These are phyloP conservation scores for Stylosanthes scabra DNA, from an alignment of 331 rosid species.

Conservation along the genomic window DNA sequence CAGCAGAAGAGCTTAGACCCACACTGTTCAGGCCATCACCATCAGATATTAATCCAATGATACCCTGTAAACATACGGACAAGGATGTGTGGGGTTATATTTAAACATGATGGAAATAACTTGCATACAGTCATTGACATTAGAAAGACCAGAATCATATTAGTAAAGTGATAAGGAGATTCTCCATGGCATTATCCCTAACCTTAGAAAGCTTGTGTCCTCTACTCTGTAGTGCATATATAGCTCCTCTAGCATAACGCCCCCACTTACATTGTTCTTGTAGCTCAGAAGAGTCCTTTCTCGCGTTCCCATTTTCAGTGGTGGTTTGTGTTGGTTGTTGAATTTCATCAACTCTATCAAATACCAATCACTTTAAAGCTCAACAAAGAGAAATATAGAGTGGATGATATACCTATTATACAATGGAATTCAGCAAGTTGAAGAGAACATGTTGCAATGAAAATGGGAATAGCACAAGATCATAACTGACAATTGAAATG, in stretches of 20 bases:
- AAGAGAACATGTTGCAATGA: conserved; percentile 27
- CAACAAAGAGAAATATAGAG: conserved; percentile 1
- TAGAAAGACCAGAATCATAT: conserved; percentile 26
- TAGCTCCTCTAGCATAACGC: conserved; percentile 91
- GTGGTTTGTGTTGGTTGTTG: conserved; percentile 45
- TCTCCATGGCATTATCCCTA: conserved; percentile 28
- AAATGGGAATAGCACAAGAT: conserved; percentile 22
- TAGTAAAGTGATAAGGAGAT: no score
- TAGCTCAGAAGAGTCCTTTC: conserved; percentile 47
- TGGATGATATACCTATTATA: conserved; percentile 4
- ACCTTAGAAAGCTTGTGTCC: conserved; percentile 75
- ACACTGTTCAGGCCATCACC: conserved; percentile 89
- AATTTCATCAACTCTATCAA: conserved; percentile 76
- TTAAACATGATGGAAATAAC: conserved; percentile 31
- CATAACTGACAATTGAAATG: conserved; percentile 24
- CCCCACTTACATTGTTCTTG: conserved; percentile 84
- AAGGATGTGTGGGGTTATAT: conserved; percentile 35
- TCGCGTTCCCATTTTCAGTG: conserved; percentile 37
- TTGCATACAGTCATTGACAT: conserved; percentile 13
- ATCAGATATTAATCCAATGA: conserved; percentile 79
- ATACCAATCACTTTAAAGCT: conserved; percentile 30
- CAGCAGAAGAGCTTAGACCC: conserved; percentile 98
- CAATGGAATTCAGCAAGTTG: conserved; percentile 8
- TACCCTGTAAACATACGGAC: conserved; percentile 69
- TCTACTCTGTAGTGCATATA: conserved; percentile 69